Evolutionary conservation across 371 early-diverging fungal species (phyloP).

Genomic region (Apophysomyces elegans): DNA sequence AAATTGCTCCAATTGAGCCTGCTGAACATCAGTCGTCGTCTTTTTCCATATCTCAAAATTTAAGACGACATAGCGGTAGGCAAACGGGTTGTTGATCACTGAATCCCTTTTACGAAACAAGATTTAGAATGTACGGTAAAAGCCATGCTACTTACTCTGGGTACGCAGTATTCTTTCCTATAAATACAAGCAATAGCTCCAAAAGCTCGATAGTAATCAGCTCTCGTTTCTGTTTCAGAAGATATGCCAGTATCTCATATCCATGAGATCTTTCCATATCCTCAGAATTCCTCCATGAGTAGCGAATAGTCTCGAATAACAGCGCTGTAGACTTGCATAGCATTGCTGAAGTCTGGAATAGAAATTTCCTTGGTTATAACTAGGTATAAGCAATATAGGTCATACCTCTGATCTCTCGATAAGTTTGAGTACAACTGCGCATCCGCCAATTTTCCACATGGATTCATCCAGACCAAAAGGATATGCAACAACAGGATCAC

Average conservation of each 20-base stretch:
- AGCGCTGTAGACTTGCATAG: constrained; percentile 66
- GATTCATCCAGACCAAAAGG: constrained; percentile 69
- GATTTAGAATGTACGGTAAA: not conserved
- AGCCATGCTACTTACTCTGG: constrained; percentile 50
- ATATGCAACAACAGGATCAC: constrained; percentile 60
- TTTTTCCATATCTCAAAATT: constrained; percentile 79
- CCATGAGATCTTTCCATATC: constrained; percentile 78
- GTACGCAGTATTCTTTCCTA: constrained; percentile 61
- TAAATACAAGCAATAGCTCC: constrained; percentile 65
- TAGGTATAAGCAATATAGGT: not conserved
- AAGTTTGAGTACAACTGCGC: constrained; percentile 64
- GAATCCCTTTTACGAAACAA: constrained; percentile 47
- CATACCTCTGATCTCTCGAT: constrained; percentile 67
- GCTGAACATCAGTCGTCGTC: constrained; percentile 62
- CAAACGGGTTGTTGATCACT: constrained; percentile 68
- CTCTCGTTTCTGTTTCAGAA: constrained; percentile 67
- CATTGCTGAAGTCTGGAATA: constrained; percentile 52
- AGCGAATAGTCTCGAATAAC: constrained; percentile 65
- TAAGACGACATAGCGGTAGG: constrained; percentile 67
- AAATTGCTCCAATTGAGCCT: constrained; percentile 68
- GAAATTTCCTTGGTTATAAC: not conserved
- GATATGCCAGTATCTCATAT: constrained; percentile 72
- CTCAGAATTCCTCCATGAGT: constrained; percentile 74
- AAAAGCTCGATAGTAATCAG: constrained; percentile 63
- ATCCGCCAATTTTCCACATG: constrained; percentile 78